These are phyloP conservation scores for Stentor coeruleus DNA, from an alignment of 73 alveolate species.

Conservation along the genomic window DNA sequence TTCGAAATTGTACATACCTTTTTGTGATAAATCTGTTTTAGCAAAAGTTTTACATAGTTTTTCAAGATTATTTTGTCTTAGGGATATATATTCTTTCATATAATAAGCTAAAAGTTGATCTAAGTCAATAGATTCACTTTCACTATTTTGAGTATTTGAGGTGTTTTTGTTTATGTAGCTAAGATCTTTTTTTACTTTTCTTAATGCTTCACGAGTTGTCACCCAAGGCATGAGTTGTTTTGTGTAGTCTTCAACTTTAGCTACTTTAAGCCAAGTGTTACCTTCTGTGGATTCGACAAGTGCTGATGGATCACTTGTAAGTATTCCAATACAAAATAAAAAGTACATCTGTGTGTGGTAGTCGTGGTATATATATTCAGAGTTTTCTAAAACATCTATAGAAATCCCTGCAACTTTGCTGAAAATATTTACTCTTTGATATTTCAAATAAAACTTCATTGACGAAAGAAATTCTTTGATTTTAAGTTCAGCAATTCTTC, in stretches of 20 bases:
- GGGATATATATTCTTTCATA: conserved; percentile 38
- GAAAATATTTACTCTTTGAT: conserved; percentile 14
- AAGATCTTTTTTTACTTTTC: conserved; percentile 48
- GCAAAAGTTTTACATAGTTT: conserved; percentile 37
- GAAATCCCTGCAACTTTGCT: conserved; percentile 15
- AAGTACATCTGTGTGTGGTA: conserved; percentile 17
- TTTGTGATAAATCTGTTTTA: conserved; percentile 36
- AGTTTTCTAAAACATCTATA: neutral
- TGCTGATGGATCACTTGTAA: neutral
- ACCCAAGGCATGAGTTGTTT: neutral
- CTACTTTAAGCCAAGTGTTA: neutral
- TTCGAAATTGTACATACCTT: conserved; percentile 46
- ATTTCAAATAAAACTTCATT: conserved; percentile 51
- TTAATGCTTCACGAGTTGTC: neutral
- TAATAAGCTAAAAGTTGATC: conserved; percentile 36
- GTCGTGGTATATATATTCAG: neutral
- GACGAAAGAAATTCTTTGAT: conserved; percentile 54
- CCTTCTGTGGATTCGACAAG: neutral
- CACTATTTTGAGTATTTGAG: conserved; percentile 35
- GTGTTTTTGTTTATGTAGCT: conserved; percentile 36
- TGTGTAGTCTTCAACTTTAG: neutral
- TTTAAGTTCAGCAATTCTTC: conserved; percentile 68
- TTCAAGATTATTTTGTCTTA: conserved; percentile 39
- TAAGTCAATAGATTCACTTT: conserved; percentile 37
- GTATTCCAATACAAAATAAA: neutral